A percentile compares a stretch with the other conserved stretches of the same genome.
Evolutionary conservation across 805 yeast species (phyloP).

Genomic region (Lachancea meyersii): DNA sequence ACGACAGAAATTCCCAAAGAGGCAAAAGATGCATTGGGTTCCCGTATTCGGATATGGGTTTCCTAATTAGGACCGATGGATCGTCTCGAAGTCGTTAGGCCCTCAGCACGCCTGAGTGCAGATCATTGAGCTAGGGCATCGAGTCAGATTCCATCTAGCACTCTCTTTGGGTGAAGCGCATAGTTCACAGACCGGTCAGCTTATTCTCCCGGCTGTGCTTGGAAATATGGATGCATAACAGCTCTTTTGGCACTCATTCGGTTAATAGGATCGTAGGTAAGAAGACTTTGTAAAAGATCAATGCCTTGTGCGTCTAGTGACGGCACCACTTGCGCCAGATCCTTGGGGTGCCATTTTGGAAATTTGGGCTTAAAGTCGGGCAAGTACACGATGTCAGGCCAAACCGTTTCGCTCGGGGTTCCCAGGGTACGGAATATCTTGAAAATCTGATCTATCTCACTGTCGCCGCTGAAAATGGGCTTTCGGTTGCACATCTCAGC

Average conservation of each 20-base stretch:
- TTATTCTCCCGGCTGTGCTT: conserved; percentile 10
- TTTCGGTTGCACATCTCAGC: conserved; percentile 99
- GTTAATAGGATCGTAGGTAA: conserved; percentile 88
- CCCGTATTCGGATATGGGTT: too few relatives aligned
- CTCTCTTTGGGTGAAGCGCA: too few relatives aligned
- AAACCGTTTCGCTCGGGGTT: conserved; percentile 89
- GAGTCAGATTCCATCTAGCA: not conserved
- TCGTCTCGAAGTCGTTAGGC: too few relatives aligned
- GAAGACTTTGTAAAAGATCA: conserved; percentile 69
- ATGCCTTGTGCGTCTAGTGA: conserved; percentile 77
- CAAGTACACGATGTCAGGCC: conserved; percentile 93
- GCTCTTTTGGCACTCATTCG: conserved; percentile 95
- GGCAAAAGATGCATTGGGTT: too few relatives aligned
- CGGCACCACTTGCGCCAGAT: conserved; percentile 72
- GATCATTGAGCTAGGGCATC: too few relatives aligned
- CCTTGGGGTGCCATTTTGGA: conserved; percentile 85
- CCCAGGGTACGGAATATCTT: conserved; percentile 92
- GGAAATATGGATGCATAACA: conserved; percentile 65
- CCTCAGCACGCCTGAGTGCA: too few relatives aligned
- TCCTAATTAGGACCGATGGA: too few relatives aligned
- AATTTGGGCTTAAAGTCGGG: conserved; percentile 84
- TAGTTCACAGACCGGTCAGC: too few relatives aligned
- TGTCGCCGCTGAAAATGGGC: conserved; percentile 92
- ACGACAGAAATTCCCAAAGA: conserved; percentile 3
- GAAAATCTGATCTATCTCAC: conserved; percentile 90